These are phyloP conservation scores for Eustoma russellianum DNA, from an alignment of 257 asterid species.

Conservation along the genomic window DNA sequence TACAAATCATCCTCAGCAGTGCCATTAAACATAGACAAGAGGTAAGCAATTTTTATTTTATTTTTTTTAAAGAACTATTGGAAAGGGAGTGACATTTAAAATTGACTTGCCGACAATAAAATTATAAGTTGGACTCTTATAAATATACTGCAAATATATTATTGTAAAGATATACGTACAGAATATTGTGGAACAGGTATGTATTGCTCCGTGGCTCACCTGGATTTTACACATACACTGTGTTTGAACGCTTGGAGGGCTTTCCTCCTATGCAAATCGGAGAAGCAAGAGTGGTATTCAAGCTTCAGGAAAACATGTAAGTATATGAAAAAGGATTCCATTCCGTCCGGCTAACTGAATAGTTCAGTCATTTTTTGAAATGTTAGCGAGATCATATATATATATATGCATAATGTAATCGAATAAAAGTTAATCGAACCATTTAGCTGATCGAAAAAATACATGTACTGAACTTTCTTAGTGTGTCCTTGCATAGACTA, in stretches of 20 bases:
- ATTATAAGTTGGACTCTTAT: too few relatives aligned
- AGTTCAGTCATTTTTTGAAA: background rate
- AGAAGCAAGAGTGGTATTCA: conserved; percentile 37
- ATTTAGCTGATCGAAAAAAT: too few relatives aligned
- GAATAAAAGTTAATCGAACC: too few relatives aligned
- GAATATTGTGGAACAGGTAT: conserved; percentile 19
- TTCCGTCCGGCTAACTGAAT: too few relatives aligned
- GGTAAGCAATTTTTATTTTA: conserved; percentile 14
- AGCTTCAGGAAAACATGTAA: conserved; percentile 33
- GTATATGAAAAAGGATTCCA: background rate
- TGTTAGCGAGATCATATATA: background rate
- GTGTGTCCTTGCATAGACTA: too few relatives aligned
- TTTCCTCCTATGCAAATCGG: conserved; percentile 33
- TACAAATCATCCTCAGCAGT: conserved; percentile 23
- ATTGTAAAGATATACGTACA: too few relatives aligned
- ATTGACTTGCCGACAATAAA: too few relatives aligned
- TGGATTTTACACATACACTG: conserved; percentile 42
- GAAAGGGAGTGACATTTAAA: too few relatives aligned
- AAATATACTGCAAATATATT: too few relatives aligned
- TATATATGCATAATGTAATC: too few relatives aligned
- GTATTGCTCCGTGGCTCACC: conserved; percentile 33
- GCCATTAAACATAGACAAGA: conserved; percentile 51
- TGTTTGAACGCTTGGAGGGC: conserved; percentile 30
- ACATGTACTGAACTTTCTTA: too few relatives aligned
- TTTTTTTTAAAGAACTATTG: background rate